Evolutionary conservation across 1,284 basidiomycete species (phyloP), one percentile per base, ranked within the genome.

Genomic region (Pisolithus thermaeus): DNA sequence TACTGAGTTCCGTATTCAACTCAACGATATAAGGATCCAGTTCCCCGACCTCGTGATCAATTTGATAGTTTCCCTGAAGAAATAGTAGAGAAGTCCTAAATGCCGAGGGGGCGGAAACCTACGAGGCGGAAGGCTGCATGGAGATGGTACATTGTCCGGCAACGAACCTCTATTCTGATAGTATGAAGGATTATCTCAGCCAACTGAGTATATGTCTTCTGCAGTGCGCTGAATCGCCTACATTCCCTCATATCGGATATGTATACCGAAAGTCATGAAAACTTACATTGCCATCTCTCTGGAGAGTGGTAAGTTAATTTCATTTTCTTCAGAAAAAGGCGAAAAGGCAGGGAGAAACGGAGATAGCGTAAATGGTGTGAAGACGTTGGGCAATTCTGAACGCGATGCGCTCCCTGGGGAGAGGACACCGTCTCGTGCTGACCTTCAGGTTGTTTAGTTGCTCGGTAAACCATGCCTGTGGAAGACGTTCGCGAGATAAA

Each of bases 11-110:
- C 8, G 77, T 74, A 62, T 96, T 97, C 44, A 98, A 77, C 64
- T 97, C 92, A 41, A 90, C 78, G 45, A 98, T 79, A 64, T 94
- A 86, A 3, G 90, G 83, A 64, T 98, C 95, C 0, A 95, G 96
- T 64, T 97, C 95, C 30, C 83, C 76, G 3, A 89, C 85, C 67
- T 95, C 92, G 57, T 83, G 80, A 35, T 90, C 85, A 27, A 92
- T 75, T 44, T 78, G 76, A 63, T 94, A 94, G 56, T 92, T 89
- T 28, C 92, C 91, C 87, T 95, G 59, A 5, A 52, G 38, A 37
- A 30, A 48, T 20, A 52, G 39, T 46, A 43, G 35, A 25, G 27
- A 54, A 32, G 45, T 23, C 28, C 47, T 14, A 30, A 39, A 35
- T 47, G n/a, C 16, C 37, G 20, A 11, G 23, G n/a, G 14, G 22